phyloP scores from a whole-genome alignment of 78 protist genomes.

The Dictyostelium discoideum region DNA sequence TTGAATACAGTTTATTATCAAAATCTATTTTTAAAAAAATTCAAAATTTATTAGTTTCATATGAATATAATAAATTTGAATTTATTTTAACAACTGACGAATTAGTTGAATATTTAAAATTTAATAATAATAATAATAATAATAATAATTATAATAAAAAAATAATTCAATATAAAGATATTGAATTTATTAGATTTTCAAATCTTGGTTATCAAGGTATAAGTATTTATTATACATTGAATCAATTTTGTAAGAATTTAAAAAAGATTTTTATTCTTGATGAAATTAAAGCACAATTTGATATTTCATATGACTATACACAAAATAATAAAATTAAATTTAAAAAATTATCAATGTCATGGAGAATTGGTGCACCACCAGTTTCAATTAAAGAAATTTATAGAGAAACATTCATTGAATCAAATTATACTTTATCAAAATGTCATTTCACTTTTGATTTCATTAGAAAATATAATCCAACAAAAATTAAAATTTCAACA shows the following conservation, averaged over 20 bases:
- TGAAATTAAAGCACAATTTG: neutral
- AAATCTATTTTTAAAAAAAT: neutral
- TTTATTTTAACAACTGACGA: neutral
- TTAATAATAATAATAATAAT: neutral
- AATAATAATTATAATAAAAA: neutral
- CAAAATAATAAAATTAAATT: neutral
- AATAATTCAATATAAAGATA: constrained; percentile 1
- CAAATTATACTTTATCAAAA: neutral
- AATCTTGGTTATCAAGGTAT: neutral
- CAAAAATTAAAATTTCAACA: neutral
- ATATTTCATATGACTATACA: neutral
- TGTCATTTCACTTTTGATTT: neutral
- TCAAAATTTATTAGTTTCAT: neutral
- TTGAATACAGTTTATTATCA: neutral
- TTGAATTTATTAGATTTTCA: no score
- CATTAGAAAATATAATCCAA: neutral
- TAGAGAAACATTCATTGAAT: neutral
- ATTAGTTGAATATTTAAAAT: neutral
- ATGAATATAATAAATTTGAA: neutral
- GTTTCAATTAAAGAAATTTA: neutral
- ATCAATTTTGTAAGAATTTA: neutral
- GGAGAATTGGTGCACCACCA: neutral
- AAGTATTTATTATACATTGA: neutral
- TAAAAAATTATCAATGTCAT: neutral
- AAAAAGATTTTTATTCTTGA: neutral